Base-by-base conservation (phyloP, 106 monocot genomes). In the Narthecium ossifragum region DNA sequence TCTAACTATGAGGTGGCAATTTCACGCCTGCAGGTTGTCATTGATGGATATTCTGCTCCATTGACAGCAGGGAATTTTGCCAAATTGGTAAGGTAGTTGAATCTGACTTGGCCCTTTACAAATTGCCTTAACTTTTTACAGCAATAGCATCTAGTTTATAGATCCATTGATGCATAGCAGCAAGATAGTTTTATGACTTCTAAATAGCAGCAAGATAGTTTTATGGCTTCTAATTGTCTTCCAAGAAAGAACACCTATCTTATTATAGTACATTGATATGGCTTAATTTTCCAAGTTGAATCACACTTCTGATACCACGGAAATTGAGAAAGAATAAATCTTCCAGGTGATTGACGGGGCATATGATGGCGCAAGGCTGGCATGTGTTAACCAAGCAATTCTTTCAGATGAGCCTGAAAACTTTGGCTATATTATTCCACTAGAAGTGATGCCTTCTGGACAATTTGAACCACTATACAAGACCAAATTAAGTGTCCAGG, bases 41-140 rank as follows among this genome's bases (percentile, higher is more conserved):
- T 93, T 57, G 93, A 93, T 72, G 93, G 93, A 57, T 93, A 75
- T 76, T 93, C 93, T 59, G 85, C 93, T 62, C 93, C 93, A 57
- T 54, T 93, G 67, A 93, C 93, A 20, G 74, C 93, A 39, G 88
- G 93, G 45, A 93, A 88, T 72, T 80, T 93, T 67, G 85, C 80
- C 11, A 93, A 93, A 88, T 85, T 93, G 85, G 93, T 93, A 85
- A 85, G 73, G 75, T 83, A 79, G 45, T 59, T 59, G 29, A 37
- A 47, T 61, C 43, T 20, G 7, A 33, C 56, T 24, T 40, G 24
- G 58, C 47, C 23, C 37, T 66, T 20, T 25, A 26, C 28, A 8
- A 21, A 26, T 28, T 22, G 9, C 31, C 25, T 41, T 26, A 20
- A 12, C 23, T 13, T 43, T 18, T 51, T 20, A 39, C 38, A 22